phyloP scores from a whole-genome alignment of 1,139 yeast genomes.

The Kurtzmaniella quercitrusa region DNA sequence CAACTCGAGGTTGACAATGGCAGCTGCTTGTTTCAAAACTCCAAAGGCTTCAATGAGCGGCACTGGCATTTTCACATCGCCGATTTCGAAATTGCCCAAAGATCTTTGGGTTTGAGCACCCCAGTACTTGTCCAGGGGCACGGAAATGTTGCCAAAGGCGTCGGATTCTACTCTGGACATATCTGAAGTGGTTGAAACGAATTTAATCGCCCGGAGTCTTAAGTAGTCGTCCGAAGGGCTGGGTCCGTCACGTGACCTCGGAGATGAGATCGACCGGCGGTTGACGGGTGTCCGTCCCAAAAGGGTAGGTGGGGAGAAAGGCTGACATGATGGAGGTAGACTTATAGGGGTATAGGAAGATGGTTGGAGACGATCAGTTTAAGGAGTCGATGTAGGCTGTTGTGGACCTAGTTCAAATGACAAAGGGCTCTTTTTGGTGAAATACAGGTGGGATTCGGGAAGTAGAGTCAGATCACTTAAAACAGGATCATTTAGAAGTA shows the following conservation, averaged over 20 bases:
- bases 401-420: too few relatives aligned
- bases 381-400: too few relatives aligned
- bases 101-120: slow-evolving; percentile 95
- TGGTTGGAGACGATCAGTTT: too few relatives aligned
- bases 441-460: too few relatives aligned
- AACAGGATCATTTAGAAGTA: too few relatives aligned
- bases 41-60: slow-evolving; percentile 87
- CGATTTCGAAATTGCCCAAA: slow-evolving; percentile 82
- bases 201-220: neutral
- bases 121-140: slow-evolving; percentile 77
- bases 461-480: too few relatives aligned
- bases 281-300: neutral
- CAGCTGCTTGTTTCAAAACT: slow-evolving; percentile 83
- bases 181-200: neutral
- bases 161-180: slow-evolving; percentile 68
- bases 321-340: too few relatives aligned
- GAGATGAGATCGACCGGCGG: neutral
- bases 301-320: neutral
- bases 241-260: slow-evolving; percentile 3
- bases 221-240: slow-evolving; percentile 3
- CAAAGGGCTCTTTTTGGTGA: too few relatives aligned
- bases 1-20: slow-evolving; percentile 71
- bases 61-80: slow-evolving; percentile 80
- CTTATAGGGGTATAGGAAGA: too few relatives aligned
- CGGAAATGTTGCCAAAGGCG: slow-evolving; percentile 89